Conservation (phyloP, 768 basidiomycete genomes). For the Calocera cornea region DNA sequence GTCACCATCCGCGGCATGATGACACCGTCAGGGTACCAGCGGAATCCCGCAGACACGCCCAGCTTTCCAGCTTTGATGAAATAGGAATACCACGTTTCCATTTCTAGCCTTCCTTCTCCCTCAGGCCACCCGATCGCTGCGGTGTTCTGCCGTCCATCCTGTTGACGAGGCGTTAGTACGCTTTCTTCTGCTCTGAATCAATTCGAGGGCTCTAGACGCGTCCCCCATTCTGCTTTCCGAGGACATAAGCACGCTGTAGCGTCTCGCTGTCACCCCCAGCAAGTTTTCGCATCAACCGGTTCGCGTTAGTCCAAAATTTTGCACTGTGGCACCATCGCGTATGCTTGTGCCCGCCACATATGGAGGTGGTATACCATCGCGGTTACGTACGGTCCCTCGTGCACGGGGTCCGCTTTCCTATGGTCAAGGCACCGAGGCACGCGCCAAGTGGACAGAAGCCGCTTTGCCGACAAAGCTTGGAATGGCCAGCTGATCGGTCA, state of each 20-base stretch:
- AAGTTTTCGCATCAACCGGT: not conserved
- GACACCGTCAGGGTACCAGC: not conserved
- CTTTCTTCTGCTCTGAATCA: no score
- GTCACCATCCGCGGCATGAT: not conserved
- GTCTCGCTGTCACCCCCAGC: not conserved
- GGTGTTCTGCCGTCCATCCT: no score
- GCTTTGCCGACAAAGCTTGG: conserved; percentile 3
- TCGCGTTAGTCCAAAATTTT: not conserved
- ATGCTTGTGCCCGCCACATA: not conserved
- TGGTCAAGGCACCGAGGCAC: conserved; percentile 2
- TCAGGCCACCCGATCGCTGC: not conserved
- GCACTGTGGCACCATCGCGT: not conserved
- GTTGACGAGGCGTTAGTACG: no score
- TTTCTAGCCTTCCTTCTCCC: not conserved
- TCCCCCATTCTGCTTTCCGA: not conserved
- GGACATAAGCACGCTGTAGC: not conserved
- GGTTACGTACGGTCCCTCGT: not conserved
- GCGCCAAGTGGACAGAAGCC: not conserved
- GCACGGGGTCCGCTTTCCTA: not conserved
- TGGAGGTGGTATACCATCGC: not conserved
- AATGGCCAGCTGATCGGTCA: not conserved
- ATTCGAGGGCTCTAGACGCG: not conserved
- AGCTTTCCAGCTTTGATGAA: not conserved
- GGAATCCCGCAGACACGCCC: not conserved
- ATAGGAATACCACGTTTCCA: not conserved